These are phyloP conservation scores for Filosporella fistucella DNA, from an alignment of 495 filamentous ascomycete species.

Conservation along the genomic window DNA sequence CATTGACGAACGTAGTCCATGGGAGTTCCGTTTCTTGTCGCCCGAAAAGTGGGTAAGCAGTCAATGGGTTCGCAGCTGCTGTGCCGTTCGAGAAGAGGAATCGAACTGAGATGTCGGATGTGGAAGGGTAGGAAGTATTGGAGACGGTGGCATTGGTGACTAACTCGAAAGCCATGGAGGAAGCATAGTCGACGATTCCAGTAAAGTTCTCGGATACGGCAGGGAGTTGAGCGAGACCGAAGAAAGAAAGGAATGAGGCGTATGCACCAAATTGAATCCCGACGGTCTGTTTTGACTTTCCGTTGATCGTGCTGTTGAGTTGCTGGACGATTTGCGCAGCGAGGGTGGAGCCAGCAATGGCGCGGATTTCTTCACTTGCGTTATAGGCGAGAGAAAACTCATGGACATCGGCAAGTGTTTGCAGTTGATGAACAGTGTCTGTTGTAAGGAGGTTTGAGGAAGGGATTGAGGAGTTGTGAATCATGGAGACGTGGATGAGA, in stretches of 20 bases:
- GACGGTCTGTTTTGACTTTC: slow-evolving; percentile 48
- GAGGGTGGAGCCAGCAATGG: slow-evolving; percentile 50
- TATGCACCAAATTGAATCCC: slow-evolving; percentile 66
- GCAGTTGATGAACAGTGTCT: slow-evolving; percentile 50
- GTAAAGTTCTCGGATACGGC: slow-evolving; percentile 55
- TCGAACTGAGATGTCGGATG: slow-evolving; percentile 61
- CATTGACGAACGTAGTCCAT: slow-evolving; percentile 57
- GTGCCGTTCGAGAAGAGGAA: slow-evolving; percentile 78
- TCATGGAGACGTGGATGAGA: slow-evolving; percentile 64
- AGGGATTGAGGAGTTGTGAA: slow-evolving; percentile 58
- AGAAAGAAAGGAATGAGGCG: slow-evolving; percentile 69
- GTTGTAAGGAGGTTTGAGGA: slow-evolving; percentile 34
- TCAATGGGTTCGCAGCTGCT: slow-evolving; percentile 40
- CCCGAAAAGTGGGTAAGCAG: slow-evolving; percentile 64
- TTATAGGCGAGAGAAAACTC: slow-evolving; percentile 62
- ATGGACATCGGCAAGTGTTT: slow-evolving; percentile 60
- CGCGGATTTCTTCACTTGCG: slow-evolving; percentile 34
- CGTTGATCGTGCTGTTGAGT: slow-evolving; percentile 53
- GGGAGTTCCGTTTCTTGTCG: slow-evolving; percentile 44
- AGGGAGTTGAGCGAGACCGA: slow-evolving; percentile 61
- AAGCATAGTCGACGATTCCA: slow-evolving; percentile 64
- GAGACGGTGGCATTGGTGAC: slow-evolving; percentile 49
- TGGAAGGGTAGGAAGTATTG: slow-evolving; percentile 40
- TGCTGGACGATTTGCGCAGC: slow-evolving; percentile 48
- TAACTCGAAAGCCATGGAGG: slow-evolving; percentile 70